These are phyloP conservation scores for Aristolochia californica DNA, from an alignment of 164 flowering plant species.

Conservation along the genomic window DNA sequence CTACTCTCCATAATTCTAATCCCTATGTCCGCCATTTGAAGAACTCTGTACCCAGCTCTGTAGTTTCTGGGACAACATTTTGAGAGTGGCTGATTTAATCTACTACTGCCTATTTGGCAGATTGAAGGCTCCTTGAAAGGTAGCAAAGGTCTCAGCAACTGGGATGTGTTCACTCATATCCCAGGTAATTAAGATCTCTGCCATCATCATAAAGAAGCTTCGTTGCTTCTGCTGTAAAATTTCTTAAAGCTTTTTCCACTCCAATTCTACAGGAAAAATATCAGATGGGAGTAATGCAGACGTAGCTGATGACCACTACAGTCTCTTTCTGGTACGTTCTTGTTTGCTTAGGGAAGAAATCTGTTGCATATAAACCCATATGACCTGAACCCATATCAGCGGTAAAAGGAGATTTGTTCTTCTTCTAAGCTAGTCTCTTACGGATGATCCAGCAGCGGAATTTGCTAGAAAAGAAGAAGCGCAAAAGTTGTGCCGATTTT, in stretches of 20 bases:
- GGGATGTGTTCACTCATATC: constrained; percentile 21
- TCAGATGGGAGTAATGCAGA: neutral
- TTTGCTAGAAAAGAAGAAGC: too few species aligned
- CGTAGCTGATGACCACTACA: constrained; percentile 3
- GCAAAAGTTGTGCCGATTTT: neutral
- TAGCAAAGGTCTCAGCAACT: constrained; percentile 22
- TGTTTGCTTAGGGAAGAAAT: too few species aligned
- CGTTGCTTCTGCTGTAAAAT: neutral
- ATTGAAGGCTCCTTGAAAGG: constrained; percentile 23
- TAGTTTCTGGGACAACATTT: neutral
- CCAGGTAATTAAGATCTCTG: constrained; percentile 1
- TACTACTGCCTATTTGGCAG: constrained; percentile 1
- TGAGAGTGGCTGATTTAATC: too few species aligned
- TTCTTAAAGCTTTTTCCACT: neutral
- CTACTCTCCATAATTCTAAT: too few species aligned
- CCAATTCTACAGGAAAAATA: neutral
- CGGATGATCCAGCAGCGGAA: too few species aligned
- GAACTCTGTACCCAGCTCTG: neutral
- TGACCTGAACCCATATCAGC: too few species aligned
- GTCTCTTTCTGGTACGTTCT: neutral
- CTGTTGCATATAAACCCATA: too few species aligned
- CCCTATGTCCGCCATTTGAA: neutral
- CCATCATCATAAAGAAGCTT: neutral
- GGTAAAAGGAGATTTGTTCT: too few species aligned
- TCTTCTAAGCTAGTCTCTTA: too few species aligned